Conservation (phyloP, 1,284 basidiomycete species). For the Polyporus tsugae region DNA sequence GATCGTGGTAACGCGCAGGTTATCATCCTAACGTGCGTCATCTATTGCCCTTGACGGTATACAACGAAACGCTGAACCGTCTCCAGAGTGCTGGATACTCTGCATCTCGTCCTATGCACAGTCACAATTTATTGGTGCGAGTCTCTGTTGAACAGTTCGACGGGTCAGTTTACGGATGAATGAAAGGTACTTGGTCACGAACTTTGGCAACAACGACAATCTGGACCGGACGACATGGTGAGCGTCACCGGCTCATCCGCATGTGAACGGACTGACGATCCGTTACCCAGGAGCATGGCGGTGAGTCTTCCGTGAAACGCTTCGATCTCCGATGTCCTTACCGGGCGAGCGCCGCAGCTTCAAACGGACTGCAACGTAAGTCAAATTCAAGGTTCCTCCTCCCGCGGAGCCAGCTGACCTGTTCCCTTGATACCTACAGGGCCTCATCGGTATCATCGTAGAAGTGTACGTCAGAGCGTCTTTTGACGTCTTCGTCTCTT, state of each 20-base stretch:
- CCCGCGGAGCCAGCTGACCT: not conserved
- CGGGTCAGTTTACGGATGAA: not conserved
- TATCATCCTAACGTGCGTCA: constrained; percentile 33
- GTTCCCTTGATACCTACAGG: constrained; percentile 19
- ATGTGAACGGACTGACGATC: not conserved
- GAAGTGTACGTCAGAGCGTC: constrained; percentile 33
- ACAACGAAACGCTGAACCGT: not conserved
- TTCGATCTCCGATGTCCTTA: not conserved
- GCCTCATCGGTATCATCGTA: constrained; percentile 41
- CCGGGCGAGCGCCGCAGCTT: constrained; percentile 26
- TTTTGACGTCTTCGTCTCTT: constrained; percentile 5
- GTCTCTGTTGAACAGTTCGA: not conserved
- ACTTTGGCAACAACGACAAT: constrained; percentile 37
- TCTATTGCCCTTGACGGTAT: not conserved
- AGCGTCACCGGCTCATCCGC: constrained; percentile 11
- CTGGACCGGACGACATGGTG: constrained; percentile 39
- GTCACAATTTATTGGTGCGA: constrained; percentile 40
- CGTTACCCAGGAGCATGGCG: constrained; percentile 38
- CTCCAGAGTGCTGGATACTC: constrained; percentile 34
- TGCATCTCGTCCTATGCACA: constrained; percentile 39
- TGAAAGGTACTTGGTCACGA: constrained; percentile 41
- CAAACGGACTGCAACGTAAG: constrained; percentile 44
- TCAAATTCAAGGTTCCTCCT: not conserved
- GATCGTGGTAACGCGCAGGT: constrained; percentile 23
- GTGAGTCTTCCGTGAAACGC: constrained; percentile 20